Evolutionary conservation across 768 basidiomycete genomes (phyloP).

Genomic region (Tricholomella constricta): DNA sequence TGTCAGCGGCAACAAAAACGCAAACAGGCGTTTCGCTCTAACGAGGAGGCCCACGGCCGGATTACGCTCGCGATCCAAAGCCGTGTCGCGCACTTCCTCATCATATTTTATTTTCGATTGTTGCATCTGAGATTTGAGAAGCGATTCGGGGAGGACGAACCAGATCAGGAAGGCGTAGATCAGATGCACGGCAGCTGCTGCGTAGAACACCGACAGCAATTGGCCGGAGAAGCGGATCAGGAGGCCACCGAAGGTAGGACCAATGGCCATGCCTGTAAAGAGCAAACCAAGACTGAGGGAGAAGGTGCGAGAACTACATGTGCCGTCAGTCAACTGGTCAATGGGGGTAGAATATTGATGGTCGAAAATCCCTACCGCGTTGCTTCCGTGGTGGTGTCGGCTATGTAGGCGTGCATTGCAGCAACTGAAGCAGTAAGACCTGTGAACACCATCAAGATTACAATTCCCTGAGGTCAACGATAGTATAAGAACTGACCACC

Average conservation of each 20-base stretch:
- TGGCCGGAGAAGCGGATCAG: constrained; percentile 59
- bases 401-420: constrained; percentile 63
- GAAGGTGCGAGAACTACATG: constrained; percentile 59
- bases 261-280: constrained; percentile 75
- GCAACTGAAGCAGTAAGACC: constrained; percentile 54
- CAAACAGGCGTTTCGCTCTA: constrained; percentile 48
- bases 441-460: constrained; percentile 1
- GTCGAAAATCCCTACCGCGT: constrained; percentile 43
- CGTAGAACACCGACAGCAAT: constrained; percentile 71
- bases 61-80: constrained; percentile 18
- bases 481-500: constrained; percentile 60
- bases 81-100: constrained; percentile 28
- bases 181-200: constrained; percentile 51
- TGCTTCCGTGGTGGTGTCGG: constrained; percentile 62
- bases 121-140: constrained; percentile 54
- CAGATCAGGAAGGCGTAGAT: constrained; percentile 51
- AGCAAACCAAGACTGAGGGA: constrained; percentile 67
- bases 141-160: constrained; percentile 77
- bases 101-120: constrained; percentile 37
- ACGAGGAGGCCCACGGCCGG: constrained; percentile 29
- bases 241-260: constrained; percentile 72
- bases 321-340: background rate
- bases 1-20: constrained; percentile 72
- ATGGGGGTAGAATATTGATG: constrained; percentile 6
- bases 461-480: constrained; percentile 2